Evolutionary conservation across 78 protist genomes (phyloP), one percentile per base, ranked within the genome.

Genomic region (Dictyostelium capitatum): DNA sequence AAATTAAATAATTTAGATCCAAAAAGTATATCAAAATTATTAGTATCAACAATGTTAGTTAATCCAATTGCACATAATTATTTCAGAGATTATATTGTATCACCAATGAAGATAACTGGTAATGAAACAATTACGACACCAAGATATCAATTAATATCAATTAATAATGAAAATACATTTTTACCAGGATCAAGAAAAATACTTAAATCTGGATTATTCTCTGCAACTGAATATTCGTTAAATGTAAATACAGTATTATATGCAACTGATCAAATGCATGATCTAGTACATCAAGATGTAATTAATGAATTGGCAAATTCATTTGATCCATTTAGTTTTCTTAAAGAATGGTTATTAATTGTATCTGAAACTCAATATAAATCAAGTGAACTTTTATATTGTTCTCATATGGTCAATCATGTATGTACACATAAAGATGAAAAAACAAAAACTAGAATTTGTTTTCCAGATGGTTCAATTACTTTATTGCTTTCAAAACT

Each of bases 161-260:
- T 62, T 25, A 62, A 62, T 62, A 62, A 62, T 62, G 70, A 62
- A 25, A 25, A 25, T 25, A 25, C 70, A 62, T 62, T 62, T 62
- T 62, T 62, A 62, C 70, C 70, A 62, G 28, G 28, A 11, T 62
- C 70, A 62, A 62, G 43, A 62, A 30, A 25, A 62, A 62, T 62
- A 25, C 14, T 62, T 11, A 62, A 62, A 62, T 30, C 23, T 11
- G 70, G 70, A 25, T 62, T 30, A 32, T 62, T 62, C 28, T 62
- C 43, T 62, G n/a, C 70, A 62, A 62, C 70, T 2, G 28, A 62
- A 62, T 62, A 25, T 17, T 62, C 70, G 2, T 37, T 25, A 4
- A 30, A 62, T 25, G 28, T 37, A 25, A 62, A 23, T 23, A 25
- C 70, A 8, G 10, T 62, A 62, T 62, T 62, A 62, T 62, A 23